These are phyloP conservation scores for Earliella scabrosa DNA, from an alignment of 1,284 basidiomycete genomes.

Conservation along the genomic window DNA sequence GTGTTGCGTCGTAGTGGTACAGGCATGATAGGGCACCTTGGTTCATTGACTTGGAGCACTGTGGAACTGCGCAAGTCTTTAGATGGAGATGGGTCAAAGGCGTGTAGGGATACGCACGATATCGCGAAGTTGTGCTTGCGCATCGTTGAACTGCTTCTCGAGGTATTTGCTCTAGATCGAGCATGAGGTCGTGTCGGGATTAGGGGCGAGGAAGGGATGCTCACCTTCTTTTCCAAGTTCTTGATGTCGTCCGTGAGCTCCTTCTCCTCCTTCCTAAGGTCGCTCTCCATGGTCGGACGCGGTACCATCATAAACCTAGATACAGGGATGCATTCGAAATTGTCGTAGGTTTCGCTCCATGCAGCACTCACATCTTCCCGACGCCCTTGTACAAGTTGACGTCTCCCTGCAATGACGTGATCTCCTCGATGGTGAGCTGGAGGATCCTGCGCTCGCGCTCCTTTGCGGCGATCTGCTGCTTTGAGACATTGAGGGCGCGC, in stretches of 20 bases:
- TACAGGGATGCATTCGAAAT: background rate
- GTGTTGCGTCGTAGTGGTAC: background rate
- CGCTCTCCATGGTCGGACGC: constrained; percentile 75
- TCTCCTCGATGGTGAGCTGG: constrained; percentile 85
- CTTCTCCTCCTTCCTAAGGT: constrained; percentile 78
- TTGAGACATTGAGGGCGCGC: constrained; percentile 70
- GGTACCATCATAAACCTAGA: constrained; percentile 92
- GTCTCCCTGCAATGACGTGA: constrained; percentile 63
- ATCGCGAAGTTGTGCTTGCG: constrained; percentile 84
- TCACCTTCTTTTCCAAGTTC: constrained; percentile 80
- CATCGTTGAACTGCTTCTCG: constrained; percentile 90
- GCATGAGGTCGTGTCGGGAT: too few species aligned
- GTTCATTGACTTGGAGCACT: constrained; percentile 59
- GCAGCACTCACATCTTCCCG: constrained; percentile 80
- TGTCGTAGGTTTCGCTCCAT: background rate
- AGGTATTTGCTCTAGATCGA: constrained; percentile 80
- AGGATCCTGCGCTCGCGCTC: constrained; percentile 87
- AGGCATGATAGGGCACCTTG: too few species aligned
- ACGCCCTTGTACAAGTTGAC: constrained; percentile 89
- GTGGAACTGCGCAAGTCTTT: constrained; percentile 52
- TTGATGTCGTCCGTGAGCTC: constrained; percentile 81
- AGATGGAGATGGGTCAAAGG: background rate
- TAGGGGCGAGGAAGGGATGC: too few species aligned
- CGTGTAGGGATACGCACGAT: constrained; percentile 59
- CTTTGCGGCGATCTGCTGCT: constrained; percentile 76